Base-by-base conservation (phyloP, 2,329 filamentous ascomycete genomes). In the Bipolaris gigantea region DNA sequence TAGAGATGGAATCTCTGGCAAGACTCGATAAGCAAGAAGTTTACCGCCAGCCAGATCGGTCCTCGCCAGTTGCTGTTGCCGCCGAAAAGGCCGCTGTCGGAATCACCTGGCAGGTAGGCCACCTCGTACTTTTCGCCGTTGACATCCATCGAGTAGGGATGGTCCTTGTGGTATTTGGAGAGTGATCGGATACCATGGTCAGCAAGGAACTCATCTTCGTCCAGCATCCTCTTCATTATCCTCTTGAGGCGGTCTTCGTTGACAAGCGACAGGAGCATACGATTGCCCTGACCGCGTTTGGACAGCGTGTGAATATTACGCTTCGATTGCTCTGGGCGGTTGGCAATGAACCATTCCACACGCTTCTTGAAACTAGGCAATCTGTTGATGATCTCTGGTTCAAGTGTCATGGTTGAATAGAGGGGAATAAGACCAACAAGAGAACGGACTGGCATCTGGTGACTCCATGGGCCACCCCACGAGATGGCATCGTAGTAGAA, bases 401-500 rank as follows among this genome's bases (percentile, higher is more conserved):
- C 94, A 10, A 97, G 81, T 0, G 94, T 97, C 57, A 95, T 80
- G 2, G 92, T 95, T 6, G 92, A 92, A 71, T 95, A 97, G 10
- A 97, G 84, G 1, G 93, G 93, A 60, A 97, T 97, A 53, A 97
- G 80, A 10, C 94, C 93, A 48, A 97, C 93, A 7, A 97, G 84
- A 15, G 93, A 97, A 54, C 92, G 84, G 48, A 97, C 90, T 1
- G 91, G 92, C 69, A 97, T 84, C 75, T 97, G 92, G 69, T 97
- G 90, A 48, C 90, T 90, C 87, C 88, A 96, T 7, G 92, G 92
- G 8, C 92, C 92, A 45, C 93, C 93, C 85, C 91, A 97, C 1
- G 92, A 95, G 61, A 97, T 97, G 23, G 93, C 93, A 77, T 97
- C 93, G 72, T 97, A 97, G 81, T 97, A 97, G 81, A 97, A 97